These are phyloP conservation scores for Phytophthora lateralis DNA, from an alignment of 352 stramenopile genomes.

Conservation along the genomic window DNA sequence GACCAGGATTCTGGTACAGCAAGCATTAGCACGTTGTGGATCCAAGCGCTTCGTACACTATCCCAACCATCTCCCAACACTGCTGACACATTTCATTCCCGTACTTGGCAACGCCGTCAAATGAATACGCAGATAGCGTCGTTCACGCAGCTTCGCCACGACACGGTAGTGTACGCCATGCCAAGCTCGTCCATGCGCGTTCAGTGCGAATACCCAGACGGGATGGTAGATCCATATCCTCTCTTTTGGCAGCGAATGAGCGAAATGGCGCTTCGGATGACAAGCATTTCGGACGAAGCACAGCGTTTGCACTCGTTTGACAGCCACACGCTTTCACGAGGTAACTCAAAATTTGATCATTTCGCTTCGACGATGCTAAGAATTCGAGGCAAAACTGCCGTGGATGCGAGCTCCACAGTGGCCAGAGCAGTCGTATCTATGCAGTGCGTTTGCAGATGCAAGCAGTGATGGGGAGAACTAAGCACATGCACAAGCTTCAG, in stretches of 20 bases:
- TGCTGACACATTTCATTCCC: conserved; percentile 19
- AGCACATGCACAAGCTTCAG: neutral
- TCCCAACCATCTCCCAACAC: conserved; percentile 21
- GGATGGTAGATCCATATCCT: conserved; percentile 32
- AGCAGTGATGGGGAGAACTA: neutral
- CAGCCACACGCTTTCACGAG: neutral
- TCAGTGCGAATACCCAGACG: conserved; percentile 25
- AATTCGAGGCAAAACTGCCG: conserved; percentile 12
- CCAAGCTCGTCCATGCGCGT: conserved; percentile 9
- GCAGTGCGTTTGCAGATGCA: neutral
- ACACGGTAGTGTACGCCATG: conserved; percentile 30
- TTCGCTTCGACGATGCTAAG: conserved; percentile 23
- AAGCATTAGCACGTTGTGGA: conserved; percentile 30
- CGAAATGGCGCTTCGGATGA: conserved; percentile 10
- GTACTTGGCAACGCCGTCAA: conserved; percentile 15
- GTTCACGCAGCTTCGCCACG: conserved; percentile 35
- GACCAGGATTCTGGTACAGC: neutral
- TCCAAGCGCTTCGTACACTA: conserved; percentile 21
- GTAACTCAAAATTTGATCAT: neutral
- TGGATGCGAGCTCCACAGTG: conserved; percentile 10
- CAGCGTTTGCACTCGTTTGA: neutral
- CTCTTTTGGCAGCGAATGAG: conserved; percentile 28
- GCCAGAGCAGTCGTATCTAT: conserved; percentile 12
- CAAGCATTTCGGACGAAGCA: conserved; percentile 4
- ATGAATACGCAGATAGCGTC: conserved; percentile 38